Evolutionary conservation across 1,284 basidiomycete species (phyloP), one percentile per base, ranked within the genome.

Genomic region (Microstroma glucosiphilum): DNA sequence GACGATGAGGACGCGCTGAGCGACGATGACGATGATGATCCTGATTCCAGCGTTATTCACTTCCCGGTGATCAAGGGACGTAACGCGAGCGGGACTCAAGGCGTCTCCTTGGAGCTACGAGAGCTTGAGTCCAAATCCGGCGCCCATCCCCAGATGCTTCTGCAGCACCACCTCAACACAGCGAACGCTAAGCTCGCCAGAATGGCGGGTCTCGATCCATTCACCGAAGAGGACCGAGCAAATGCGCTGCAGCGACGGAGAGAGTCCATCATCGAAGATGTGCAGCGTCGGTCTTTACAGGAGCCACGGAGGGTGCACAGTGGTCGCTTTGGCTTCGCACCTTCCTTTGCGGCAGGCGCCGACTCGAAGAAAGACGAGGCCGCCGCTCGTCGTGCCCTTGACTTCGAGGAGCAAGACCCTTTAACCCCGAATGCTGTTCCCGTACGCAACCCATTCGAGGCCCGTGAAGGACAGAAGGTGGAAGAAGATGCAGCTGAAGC

Each of bases 131-230:
- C 51, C 17, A 51, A 19, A 41, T 37, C 58, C 4, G 8, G 46
- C 46, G 46, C 46, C 11, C 46, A 48, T 12, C 46, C 46, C 11
- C 46, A 48, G 11, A 48, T 48, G 46, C 63, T 73, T 2, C 67
- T 70, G 11, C 71, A 73, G 59, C 59, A 68, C 40, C 71, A 73
- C 40, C 58, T 73, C 25, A 73, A 73, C 49, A 57, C 62, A 0
- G 71, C 71, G 8, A 68, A 66, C 40, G 65, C 69, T 0, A 73
- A 73, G 54, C 61, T 72, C 2, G 70, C 2, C 49, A 37, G 19
- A n/a, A 40, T 11, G 60, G 51, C 21, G 17, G 51, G 21, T 54
- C 42, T 1, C 70, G 30, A 37, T 37, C 30, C 30, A 3, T 37
- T 70, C 3, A 63, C 59, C 6, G n/a, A 53, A 1, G 61, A 63